Conservation (phyloP, 805 yeast species). For the Cyberlindnera sargentensis region DNA sequence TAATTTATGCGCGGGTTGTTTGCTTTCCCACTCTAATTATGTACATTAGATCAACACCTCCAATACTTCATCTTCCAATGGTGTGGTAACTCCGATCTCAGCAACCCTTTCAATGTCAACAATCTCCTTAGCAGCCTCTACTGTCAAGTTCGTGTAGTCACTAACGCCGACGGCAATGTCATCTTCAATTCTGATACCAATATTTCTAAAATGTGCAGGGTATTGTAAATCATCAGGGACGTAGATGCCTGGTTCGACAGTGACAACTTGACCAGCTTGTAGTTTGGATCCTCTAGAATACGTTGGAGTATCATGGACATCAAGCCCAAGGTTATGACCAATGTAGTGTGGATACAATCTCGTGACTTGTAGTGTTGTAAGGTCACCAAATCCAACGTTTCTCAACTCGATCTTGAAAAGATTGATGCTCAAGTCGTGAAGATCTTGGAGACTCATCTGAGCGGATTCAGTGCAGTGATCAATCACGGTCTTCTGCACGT, state of each 20-base stretch:
- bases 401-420: conserved; percentile 56
- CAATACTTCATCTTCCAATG: conserved; percentile 35
- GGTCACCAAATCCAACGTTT: conserved; percentile 59
- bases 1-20: neutral
- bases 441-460: conserved; percentile 55
- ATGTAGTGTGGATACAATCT: conserved; percentile 83
- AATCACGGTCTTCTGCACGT: conserved; percentile 76
- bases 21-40: neutral
- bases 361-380: conserved; percentile 47
- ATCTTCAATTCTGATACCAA: conserved; percentile 94
- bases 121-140: conserved; percentile 81
- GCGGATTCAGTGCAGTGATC: conserved; percentile 50
- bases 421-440: conserved; percentile 65
- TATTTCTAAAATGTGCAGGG: conserved; percentile 77
- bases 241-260: conserved; percentile 95
- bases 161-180: conserved; percentile 75
- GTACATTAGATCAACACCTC: conserved; percentile 11
- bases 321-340: conserved; percentile 93
- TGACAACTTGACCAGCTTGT: conserved; percentile 70
- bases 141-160: conserved; percentile 55
- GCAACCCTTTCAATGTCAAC: conserved; percentile 71
- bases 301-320: conserved; percentile 76
- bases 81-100: conserved; percentile 49
- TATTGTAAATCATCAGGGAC: conserved; percentile 64
- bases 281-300: conserved; percentile 50